Evolutionary conservation across 2,329 filamentous ascomycete species (phyloP).

Genomic region (Aspergillus arachidicola): DNA sequence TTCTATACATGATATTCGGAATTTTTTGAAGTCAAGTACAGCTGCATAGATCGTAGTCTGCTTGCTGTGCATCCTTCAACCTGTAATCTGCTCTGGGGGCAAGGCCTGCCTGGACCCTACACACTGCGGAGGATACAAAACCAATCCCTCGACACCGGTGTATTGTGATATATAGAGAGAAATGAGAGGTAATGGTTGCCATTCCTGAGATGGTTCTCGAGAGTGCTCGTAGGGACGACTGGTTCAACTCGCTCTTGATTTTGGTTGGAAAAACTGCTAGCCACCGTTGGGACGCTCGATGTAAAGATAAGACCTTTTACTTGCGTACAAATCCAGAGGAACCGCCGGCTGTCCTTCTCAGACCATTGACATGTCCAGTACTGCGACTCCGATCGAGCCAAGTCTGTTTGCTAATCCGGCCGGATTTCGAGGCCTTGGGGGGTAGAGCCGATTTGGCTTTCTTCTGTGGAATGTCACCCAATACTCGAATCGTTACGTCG

Average conservation of each 20-base stretch:
- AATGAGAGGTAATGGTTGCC: not conserved
- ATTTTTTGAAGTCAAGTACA: not conserved
- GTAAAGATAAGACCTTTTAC: constrained; percentile 15
- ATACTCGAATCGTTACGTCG: constrained; percentile 52
- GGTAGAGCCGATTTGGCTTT: constrained; percentile 43
- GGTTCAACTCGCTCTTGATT: not conserved
- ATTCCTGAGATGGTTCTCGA: not conserved
- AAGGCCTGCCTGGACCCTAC: not conserved
- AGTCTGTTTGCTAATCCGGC: constrained; percentile 39
- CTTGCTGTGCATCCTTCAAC: not conserved
- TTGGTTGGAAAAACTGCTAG: not conserved
- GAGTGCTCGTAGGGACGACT: not conserved
- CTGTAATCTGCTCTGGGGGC: not conserved
- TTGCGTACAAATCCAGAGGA: constrained; percentile 42
- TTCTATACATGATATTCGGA: not conserved
- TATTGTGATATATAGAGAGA: not conserved
- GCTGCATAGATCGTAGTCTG: not conserved
- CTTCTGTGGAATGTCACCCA: constrained; percentile 40
- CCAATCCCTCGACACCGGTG: not conserved
- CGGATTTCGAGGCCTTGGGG: constrained; percentile 48
- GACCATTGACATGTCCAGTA: constrained; percentile 34
- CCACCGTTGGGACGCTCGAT: not conserved
- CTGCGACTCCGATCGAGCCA: constrained; percentile 43
- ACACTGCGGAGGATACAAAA: not conserved
- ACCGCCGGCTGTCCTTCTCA: constrained; percentile 41